These are phyloP conservation scores for Komagataella ulmi DNA, from an alignment of 805 yeast genomes.

Conservation along the genomic window DNA sequence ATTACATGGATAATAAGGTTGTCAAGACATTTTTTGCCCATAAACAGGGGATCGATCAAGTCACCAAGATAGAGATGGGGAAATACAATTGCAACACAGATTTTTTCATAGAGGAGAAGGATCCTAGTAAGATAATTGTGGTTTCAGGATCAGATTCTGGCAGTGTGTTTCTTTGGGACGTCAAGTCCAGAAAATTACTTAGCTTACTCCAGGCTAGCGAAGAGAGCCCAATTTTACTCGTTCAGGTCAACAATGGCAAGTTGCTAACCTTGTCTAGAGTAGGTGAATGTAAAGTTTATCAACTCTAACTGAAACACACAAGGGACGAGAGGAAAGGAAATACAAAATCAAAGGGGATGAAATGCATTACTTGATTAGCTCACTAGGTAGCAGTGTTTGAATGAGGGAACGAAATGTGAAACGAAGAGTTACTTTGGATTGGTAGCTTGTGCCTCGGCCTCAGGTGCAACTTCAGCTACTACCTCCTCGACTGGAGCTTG, in stretches of 20 bases:
- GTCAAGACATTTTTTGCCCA: slow-evolving; percentile 42
- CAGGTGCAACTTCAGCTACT: slow-evolving; percentile 9
- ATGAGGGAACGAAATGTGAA: not conserved
- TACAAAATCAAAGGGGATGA: not conserved
- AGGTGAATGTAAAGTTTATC: slow-evolving; percentile 14
- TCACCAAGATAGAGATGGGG: slow-evolving; percentile 16
- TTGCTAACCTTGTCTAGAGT: slow-evolving; percentile 17
- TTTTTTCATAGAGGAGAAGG: slow-evolving; percentile 26
- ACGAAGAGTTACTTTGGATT: not conserved
- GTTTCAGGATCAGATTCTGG: slow-evolving; percentile 52
- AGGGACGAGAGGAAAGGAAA: slow-evolving; percentile 5
- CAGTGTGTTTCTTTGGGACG: slow-evolving; percentile 48
- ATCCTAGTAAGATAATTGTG: slow-evolving; percentile 13
- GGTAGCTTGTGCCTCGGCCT: slow-evolving; percentile 5
- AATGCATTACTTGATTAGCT: not conserved
- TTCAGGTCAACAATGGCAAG: slow-evolving; percentile 25
- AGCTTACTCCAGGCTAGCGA: slow-evolving; percentile 3
- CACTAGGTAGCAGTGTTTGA: slow-evolving; percentile 2
- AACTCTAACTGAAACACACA: not conserved
- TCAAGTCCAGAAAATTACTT: slow-evolving; percentile 42
- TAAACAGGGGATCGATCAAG: not conserved
- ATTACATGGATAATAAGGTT: slow-evolving; percentile 67
- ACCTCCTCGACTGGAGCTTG: slow-evolving; percentile 6
- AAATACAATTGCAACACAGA: slow-evolving; percentile 39
- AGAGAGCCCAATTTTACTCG: slow-evolving; percentile 24